Conservation (phyloP, 495 filamentous ascomycete genomes). For the Hyphodiscus hymeniophilus region DNA sequence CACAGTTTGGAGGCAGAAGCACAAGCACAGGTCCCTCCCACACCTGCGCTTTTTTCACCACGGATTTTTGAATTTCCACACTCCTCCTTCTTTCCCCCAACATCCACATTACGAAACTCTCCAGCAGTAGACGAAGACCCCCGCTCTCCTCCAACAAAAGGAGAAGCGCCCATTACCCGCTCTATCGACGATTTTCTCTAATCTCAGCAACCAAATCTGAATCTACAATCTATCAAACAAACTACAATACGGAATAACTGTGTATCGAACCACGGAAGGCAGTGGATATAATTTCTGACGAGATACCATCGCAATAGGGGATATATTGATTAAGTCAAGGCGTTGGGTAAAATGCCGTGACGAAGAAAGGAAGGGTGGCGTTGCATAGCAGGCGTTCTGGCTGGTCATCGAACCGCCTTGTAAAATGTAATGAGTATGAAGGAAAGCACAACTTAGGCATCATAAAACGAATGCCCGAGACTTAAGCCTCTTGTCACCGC, state of each 20-base stretch:
- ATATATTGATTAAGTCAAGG: constrained; percentile 2
- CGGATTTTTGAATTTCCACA: constrained; percentile 40
- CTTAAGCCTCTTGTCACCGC: no score
- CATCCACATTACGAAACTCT: constrained; percentile 25
- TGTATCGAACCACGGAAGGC: no score
- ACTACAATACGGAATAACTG: background rate
- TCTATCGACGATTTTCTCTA: constrained; percentile 49
- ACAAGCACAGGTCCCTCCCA: constrained; percentile 8
- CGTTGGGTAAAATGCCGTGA: constrained; percentile 8
- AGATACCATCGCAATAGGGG: no score
- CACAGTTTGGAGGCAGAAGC: background rate
- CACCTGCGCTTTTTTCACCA: constrained; percentile 34
- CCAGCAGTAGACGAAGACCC: constrained; percentile 40
- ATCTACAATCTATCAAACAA: no score
- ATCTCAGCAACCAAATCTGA: background rate
- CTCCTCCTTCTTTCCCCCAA: constrained; percentile 35
- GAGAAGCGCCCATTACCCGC: constrained; percentile 57
- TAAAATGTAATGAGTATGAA: constrained; percentile 14
- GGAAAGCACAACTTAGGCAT: constrained; percentile 6
- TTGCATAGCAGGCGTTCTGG: constrained; percentile 20
- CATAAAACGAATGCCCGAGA: constrained; percentile 8
- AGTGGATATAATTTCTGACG: no score
- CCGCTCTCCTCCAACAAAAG: constrained; percentile 53
- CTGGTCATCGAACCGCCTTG: constrained; percentile 10
- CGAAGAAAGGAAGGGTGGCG: constrained; percentile 5